phyloP scores from a whole-genome alignment of 176 grass and related monocot genomes.

The Rhynchospora tenuis region DNA sequence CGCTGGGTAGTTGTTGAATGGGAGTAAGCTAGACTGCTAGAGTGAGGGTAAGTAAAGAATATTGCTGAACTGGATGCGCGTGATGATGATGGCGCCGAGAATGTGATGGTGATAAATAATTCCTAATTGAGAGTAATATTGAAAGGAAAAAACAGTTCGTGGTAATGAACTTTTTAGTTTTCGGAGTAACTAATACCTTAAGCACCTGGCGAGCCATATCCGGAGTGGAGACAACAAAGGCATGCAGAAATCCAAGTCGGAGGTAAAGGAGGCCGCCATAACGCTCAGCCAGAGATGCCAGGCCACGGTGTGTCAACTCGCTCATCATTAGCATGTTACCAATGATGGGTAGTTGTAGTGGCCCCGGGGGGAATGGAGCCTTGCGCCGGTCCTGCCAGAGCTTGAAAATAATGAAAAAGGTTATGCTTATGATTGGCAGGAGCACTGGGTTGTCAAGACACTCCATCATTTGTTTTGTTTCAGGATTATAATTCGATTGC shows the following conservation, averaged over 20 bases:
- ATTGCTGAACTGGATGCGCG: too few species aligned
- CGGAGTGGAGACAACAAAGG: slow-evolving; percentile 75
- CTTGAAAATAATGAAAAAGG: slow-evolving; percentile 24
- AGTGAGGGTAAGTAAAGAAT: too few species aligned
- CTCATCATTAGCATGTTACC: slow-evolving; percentile 97
- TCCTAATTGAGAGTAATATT: too few species aligned
- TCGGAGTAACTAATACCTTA: too few species aligned
- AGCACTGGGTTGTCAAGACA: slow-evolving; percentile 55
- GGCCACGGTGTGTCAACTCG: slow-evolving; percentile 87
- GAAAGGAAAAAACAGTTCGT: too few species aligned
- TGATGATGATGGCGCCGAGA: too few species aligned
- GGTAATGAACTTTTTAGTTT: too few species aligned
- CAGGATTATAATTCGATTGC: not conserved
- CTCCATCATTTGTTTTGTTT: slow-evolving; percentile 30
- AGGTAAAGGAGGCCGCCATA: slow-evolving; percentile 73
- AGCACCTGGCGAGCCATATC: slow-evolving; percentile 77
- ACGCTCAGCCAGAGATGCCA: slow-evolving; percentile 51
- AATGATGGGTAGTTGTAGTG: slow-evolving; percentile 54
- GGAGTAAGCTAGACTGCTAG: too few species aligned
- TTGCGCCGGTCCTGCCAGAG: slow-evolving; percentile 15
- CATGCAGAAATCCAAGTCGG: slow-evolving; percentile 48
- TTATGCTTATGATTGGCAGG: slow-evolving; percentile 27
- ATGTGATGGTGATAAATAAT: too few species aligned
- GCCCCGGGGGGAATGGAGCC: slow-evolving; percentile 62
- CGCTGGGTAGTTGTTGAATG: too few species aligned